phyloP scores from a whole-genome alignment of 1,284 basidiomycete species.

The Athelia psychrophila region DNA sequence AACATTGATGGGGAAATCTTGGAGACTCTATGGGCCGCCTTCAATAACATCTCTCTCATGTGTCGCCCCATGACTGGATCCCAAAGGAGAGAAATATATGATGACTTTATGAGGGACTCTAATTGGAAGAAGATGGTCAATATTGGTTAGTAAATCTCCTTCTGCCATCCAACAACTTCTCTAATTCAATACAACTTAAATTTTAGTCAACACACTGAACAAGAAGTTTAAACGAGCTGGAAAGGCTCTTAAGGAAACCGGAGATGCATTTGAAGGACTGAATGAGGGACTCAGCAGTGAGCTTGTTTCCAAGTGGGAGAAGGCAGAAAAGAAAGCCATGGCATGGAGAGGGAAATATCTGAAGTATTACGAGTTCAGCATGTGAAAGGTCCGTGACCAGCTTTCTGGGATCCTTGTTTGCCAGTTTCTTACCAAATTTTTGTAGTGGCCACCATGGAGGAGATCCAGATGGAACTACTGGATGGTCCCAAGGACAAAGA shows the following conservation, averaged over 20 bases:
- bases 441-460: no score
- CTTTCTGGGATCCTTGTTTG: no score
- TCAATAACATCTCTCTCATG: neutral
- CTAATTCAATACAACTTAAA: neutral
- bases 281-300: neutral
- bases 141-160: neutral
- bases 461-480: no score
- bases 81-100: neutral
- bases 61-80: neutral
- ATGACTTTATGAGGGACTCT: neutral
- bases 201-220: neutral
- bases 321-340: neutral
- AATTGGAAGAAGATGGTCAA: neutral
- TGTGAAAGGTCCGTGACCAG: neutral
- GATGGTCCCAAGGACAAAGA: no score
- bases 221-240: neutral
- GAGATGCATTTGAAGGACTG: neutral
- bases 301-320: neutral
- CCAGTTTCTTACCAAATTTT: no score
- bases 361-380: neutral
- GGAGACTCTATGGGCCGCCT: slow-evolving; percentile 1
- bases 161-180: neutral
- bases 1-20: slow-evolving; percentile 1
- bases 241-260: neutral
- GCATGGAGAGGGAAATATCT: neutral